Base-by-base conservation (phyloP, 352 stramenopile species). In the Phytopythium chamaehyphon region DNA sequence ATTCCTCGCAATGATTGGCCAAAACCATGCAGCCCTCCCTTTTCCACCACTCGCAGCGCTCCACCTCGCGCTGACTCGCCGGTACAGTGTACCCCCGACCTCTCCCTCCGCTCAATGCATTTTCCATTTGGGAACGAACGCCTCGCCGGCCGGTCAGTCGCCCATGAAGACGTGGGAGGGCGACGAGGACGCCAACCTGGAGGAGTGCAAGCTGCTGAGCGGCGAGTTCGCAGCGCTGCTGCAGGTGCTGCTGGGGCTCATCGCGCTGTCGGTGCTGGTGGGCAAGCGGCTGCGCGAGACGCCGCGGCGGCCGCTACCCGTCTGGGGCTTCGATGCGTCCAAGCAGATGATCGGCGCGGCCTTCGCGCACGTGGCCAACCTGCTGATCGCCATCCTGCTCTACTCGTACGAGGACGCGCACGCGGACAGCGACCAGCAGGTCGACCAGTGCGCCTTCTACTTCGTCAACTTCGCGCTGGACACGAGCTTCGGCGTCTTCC, bases 391-490 rank as follows among this genome's bases (percentile, higher is more conserved):
- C 21, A 86, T 93, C 22, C n/a, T 94, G 57, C 67, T 94, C 28
- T 92, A 93, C 47, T 71, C 81, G 56, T 73, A 85, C 55, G 33
- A 80, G 46, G 53, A 76, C 36, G 53, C 66, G 22, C 57, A 69
- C 44, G 48, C 76, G 21, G n/a, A 61, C 12, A 57, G 54, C 19
- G 61, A 60, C 51, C 47, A 74, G 36, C 46, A 47, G 11, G 64
- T 77, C 38, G 80, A 90, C 51, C 77, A 89, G 74, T 95, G 86
- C 49, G 86, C 83, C 2, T 84, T 92, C 42, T 95, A 94, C 53
- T 95, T 94, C 68, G 79, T 95, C 26, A 94, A 95, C 58, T 95
- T 94, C 51, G 87, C 83, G 26, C 66, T 94, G 40, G 86, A 94
- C 62, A 93, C 82, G 57, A 91, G 83, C 7, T 60, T 95, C 38